Conservation (phyloP, 1,284 basidiomycete genomes). For the Abortiporus biennis region DNA sequence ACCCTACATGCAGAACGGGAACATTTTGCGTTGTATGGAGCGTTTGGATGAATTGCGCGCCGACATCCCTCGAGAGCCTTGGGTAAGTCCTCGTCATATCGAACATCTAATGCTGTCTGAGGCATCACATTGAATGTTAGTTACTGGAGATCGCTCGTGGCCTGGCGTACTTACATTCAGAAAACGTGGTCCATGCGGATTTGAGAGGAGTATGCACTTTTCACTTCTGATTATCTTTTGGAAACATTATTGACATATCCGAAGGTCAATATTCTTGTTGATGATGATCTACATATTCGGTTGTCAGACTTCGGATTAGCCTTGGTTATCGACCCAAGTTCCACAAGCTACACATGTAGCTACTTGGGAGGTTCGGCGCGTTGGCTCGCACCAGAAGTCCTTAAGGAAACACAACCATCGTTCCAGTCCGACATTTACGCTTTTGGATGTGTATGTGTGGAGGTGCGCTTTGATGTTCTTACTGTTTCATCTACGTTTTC, state of each 20-base stretch:
- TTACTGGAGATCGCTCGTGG: slow-evolving; percentile 7
- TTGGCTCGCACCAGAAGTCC: slow-evolving; percentile 8
- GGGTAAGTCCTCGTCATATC: too few relatives aligned
- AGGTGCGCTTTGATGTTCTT: background rate
- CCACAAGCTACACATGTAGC: background rate
- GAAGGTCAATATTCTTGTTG: slow-evolving; percentile 10
- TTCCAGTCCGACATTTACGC: slow-evolving; percentile 5
- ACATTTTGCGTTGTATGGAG: slow-evolving; percentile 8
- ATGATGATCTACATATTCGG: slow-evolving; percentile 6
- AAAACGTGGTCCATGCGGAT: slow-evolving; percentile 8
- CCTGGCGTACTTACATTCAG: slow-evolving; percentile 8
- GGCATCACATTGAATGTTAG: background rate
- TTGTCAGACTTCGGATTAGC: slow-evolving; percentile 10
- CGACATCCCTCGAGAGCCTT: slow-evolving; percentile 5
- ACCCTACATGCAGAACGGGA: slow-evolving; percentile 9
- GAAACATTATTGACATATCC: background rate
- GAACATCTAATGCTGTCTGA: background rate
- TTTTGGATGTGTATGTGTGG: slow-evolving; percentile 6
- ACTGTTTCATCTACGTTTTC: background rate
- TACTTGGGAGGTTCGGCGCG: slow-evolving; percentile 1
- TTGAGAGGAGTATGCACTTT: slow-evolving; percentile 7
- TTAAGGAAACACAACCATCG: background rate
- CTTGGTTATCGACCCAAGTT: background rate
- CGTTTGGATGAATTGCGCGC: background rate
- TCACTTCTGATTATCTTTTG: background rate